phyloP scores from a whole-genome alignment of 2,329 filamentous ascomycete genomes.

The Colletotrichum viniferum region DNA sequence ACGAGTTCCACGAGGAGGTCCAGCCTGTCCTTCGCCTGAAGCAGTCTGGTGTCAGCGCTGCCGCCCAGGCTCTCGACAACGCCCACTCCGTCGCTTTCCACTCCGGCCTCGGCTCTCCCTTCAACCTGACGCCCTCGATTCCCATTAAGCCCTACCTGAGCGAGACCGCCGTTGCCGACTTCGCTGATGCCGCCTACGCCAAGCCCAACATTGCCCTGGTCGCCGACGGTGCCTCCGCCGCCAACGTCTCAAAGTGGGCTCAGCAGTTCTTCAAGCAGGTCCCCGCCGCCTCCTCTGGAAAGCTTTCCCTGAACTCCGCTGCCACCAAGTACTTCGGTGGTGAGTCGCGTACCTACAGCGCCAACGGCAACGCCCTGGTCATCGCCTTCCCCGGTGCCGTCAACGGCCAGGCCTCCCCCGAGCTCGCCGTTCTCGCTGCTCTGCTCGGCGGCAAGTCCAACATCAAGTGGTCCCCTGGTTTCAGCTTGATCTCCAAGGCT shows the following conservation, averaged over 20 bases:
- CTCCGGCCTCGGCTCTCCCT: conserved; percentile 81
- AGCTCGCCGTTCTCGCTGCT: conserved; percentile 83
- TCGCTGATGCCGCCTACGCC: conserved; percentile 78
- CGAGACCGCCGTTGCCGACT: conserved; percentile 75
- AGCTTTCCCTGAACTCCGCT: conserved; percentile 60
- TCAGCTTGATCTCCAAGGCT: conserved; percentile 86
- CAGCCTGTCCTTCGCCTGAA: conserved; percentile 76
- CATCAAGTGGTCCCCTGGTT: conserved; percentile 96
- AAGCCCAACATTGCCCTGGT: conserved; percentile 93
- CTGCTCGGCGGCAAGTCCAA: conserved; percentile 88
- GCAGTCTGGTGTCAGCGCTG: conserved; percentile 70
- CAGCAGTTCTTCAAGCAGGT: conserved; percentile 86
- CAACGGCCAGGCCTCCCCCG: conserved; percentile 82
- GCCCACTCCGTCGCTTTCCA: conserved; percentile 91
- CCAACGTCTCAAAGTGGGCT: conserved; percentile 85
- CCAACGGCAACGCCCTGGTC: conserved; percentile 79
- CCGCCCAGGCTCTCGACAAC: conserved; percentile 79
- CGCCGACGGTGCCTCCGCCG: conserved; percentile 82
- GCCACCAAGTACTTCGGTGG: conserved; percentile 91
- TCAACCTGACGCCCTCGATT: conserved; percentile 74
- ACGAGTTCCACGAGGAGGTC: conserved; percentile 91
- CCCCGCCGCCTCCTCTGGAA: conserved; percentile 56
- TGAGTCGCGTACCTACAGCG: conserved; percentile 86
- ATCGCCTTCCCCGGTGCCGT: conserved; percentile 93
- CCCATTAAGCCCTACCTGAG: conserved; percentile 82